phyloP scores from a whole-genome alignment of 2,329 filamentous ascomycete species.

The Scortechinia acanthostroma region DNA sequence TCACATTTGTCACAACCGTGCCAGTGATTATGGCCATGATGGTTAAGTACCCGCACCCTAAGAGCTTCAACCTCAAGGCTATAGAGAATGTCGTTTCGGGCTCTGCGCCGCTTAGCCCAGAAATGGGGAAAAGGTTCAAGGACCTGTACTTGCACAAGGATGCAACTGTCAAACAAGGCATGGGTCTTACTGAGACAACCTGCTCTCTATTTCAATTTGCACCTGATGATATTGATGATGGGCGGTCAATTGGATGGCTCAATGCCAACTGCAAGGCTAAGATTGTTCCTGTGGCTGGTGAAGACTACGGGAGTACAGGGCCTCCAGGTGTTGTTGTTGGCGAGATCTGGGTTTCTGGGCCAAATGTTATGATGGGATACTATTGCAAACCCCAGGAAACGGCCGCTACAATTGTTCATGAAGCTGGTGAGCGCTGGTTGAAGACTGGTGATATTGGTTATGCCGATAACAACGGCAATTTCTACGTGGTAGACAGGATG shows the following conservation, averaged over 20 bases:
- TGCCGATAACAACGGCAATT: conserved; percentile 40
- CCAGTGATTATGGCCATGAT: neutral
- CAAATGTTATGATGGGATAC: neutral
- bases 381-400: neutral
- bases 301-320: neutral
- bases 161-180: neutral
- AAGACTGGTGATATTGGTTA: conserved; percentile 71
- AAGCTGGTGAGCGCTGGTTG: conserved; percentile 53
- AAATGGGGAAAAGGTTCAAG: neutral
- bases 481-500: conserved; percentile 67
- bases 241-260: neutral
- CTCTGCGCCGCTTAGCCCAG: neutral
- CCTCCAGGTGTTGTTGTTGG: no score
- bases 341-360: neutral
- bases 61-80: neutral
- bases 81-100: neutral
- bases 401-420: neutral
- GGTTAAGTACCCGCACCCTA: neutral
- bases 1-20: neutral
- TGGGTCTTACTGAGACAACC: neutral
- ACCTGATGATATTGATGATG: neutral
- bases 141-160: neutral
- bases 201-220: neutral
- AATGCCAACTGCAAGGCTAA: neutral
- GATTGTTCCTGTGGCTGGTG: neutral